Base-by-base conservation (phyloP, 495 filamentous ascomycete genomes). In the Evernia prunastri region DNA sequence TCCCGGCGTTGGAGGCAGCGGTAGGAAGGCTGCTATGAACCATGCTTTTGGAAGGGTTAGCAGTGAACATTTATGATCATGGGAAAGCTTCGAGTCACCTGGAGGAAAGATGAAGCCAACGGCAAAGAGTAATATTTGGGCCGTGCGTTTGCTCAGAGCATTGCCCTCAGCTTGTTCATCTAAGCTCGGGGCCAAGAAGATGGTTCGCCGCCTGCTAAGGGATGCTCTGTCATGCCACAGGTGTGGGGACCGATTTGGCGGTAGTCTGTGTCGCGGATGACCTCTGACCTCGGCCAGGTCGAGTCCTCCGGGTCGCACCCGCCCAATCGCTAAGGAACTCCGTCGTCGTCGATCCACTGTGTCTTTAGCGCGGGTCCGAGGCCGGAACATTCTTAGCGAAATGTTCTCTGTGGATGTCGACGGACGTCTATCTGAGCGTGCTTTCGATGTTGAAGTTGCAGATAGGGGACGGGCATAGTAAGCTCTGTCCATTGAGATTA, bases 71-170 rank as follows among this genome's bases (percentile, higher is more conserved):
- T 13, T 12, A 35, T 35, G 33, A 47, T 29, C 56, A 59, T 27
- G 60, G 57, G 61, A 42, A 43, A 17, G 61, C 23, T 35, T 27
- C 15, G 1, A 76, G 85, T 73, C 76, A 90, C 88, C 84, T 59
- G 94, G 77, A 20, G 94, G 93, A 69, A 92, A 86, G 59, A 96
- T 74, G 70, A 97, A 97, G 10, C 94, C 94, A 59, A 92, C 27
- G 62, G 87, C 86, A 73, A 98, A 98, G n/a, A 92, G 76, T 69
- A 94, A 76, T 20, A 97, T 84, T 75, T 98, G 94, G 42, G 85
- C 75, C 73, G 93, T 93, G 60, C 90, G 80, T 54, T 84, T 83
- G 47, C 85, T 87, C 69, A 88, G 15, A 75, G 74, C 63, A 76
- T 86, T 70, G 27, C 82, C 78, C 66, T 85, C 74, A 65, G 81